Evolutionary conservation across 805 yeast genomes (phyloP), one percentile per base, ranked within the genome.

Genomic region (Candida succiphila): DNA sequence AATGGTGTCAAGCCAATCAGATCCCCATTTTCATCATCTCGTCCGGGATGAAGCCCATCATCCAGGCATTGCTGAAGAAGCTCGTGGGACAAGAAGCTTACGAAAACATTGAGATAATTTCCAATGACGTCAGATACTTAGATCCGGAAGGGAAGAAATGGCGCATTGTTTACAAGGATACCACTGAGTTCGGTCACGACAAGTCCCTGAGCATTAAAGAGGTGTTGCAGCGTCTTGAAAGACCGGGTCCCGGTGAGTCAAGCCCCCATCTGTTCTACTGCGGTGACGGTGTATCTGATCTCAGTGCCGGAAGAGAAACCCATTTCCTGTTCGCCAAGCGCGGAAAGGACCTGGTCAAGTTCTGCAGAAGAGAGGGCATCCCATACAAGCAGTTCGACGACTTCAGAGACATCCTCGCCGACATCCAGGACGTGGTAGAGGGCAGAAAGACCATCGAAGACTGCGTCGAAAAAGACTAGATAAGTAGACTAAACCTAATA

Each of bases 201-300:
- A 92, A 92, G 63, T 78, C 95, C 21, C 68, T 72, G 36, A 80
- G 92, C 20, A 89, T 92, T 46, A 68, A 72, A 36, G 65, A 67
- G 32, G 67, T 63, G 41, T 35, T 45, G 34, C 31, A 42, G 55
- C 65, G 37, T 50, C 62, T 48, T 35, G 39, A 43, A 16, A 34
- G 35, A 13, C 34, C 34, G 17, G 40, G 53, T 9, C 52, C 54
- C 16, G 54, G 48, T 7, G 32, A 19, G 7, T 49, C 56, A 16
- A 67, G 72, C 31, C 95, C 94, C 13, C 63, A 65, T 26, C 68
- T 86, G 46, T 85, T 89, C 55, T 92, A 92, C 65, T 84, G 95
- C 51, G 99, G 99, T 38, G 99, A 92, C 56, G 99, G 99, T 42
- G 96, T 92, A 22, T 79, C 94, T 30, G 99, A 92, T 57, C 65